These are phyloP conservation scores for Taxawa tesnikishii DNA, from an alignment of 2,329 filamentous ascomycete genomes.

Conservation along the genomic window DNA sequence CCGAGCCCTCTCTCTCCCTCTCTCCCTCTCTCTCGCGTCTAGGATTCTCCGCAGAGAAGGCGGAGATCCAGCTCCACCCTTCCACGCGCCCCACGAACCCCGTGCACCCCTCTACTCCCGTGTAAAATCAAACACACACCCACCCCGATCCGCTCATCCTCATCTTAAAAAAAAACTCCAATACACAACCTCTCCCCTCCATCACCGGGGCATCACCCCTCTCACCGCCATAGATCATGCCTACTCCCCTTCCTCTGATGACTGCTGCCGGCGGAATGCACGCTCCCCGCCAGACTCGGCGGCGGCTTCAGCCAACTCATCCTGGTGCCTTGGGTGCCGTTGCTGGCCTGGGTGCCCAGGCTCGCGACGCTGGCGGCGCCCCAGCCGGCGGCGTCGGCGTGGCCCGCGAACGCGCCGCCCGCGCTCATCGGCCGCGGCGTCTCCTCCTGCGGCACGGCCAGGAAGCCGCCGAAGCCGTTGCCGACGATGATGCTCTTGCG, in stretches of 20 bases:
- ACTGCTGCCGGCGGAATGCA: slow-evolving; percentile 4
- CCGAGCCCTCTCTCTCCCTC: no score
- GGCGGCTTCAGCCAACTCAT: slow-evolving; percentile 16
- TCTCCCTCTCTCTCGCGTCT: no score
- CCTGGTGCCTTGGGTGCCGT: slow-evolving; percentile 1
- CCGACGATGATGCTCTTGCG: slow-evolving; percentile 52
- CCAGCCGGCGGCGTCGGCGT: slow-evolving; percentile 10
- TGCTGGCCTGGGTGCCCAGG: slow-evolving; percentile 5
- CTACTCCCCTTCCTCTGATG: slow-evolving; percentile 18
- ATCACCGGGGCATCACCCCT: no score
- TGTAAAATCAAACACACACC: no score
- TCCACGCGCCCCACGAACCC: no score
- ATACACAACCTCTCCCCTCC: no score
- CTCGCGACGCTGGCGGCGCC: slow-evolving; percentile 9
- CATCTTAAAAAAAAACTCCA: no score
- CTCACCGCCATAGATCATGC: slow-evolving; percentile 23
- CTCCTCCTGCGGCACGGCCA: slow-evolving; percentile 48
- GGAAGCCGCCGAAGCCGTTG: slow-evolving; percentile 54
- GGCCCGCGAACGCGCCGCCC: no score
- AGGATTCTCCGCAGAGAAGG: no score
- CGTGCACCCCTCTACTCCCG: no score
- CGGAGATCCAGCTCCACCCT: no score
- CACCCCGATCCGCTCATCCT: no score
- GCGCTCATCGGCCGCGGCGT: slow-evolving; percentile 17
- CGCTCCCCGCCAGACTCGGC: slow-evolving; percentile 14